These are phyloP conservation scores for Cladosporium halotolerans DNA, from an alignment of 2,329 filamentous ascomycete species.

Conservation along the genomic window DNA sequence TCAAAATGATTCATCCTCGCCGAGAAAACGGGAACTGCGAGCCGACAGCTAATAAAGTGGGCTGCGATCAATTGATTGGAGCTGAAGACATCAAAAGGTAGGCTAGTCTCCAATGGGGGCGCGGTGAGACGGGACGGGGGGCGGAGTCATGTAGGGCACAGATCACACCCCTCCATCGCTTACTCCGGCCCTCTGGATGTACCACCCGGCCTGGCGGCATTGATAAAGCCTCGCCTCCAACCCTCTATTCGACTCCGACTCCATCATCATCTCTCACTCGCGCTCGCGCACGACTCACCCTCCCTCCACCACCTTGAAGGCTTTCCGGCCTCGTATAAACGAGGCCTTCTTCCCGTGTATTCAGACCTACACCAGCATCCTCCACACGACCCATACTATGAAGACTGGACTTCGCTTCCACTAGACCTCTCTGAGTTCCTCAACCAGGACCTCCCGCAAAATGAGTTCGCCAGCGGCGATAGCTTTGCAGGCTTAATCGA, in stretches of 20 bases:
- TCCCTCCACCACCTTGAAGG: not conserved
- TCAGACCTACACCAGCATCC: slow-evolving; percentile 2
- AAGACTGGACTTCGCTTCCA: slow-evolving; percentile 10
- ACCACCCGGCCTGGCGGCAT: not conserved
- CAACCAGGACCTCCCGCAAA: slow-evolving; percentile 6
- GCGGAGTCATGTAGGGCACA: too few species aligned
- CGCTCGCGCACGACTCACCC: not conserved
- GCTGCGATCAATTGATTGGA: too few species aligned
- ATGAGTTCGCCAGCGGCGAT: slow-evolving; percentile 1
- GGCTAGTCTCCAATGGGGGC: too few species aligned
- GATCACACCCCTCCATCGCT: too few species aligned
- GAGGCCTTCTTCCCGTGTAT: slow-evolving; percentile 10
- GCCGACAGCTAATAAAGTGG: too few species aligned
- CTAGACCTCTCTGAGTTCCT: slow-evolving; percentile 12
- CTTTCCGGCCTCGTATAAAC: slow-evolving; percentile 12
- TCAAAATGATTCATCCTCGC: too few species aligned
- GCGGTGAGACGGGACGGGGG: too few species aligned
- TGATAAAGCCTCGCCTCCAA: slow-evolving; percentile 1
- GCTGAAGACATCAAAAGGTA: too few species aligned
- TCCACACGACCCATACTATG: not conserved
- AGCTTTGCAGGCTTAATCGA: not conserved
- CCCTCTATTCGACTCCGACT: too few species aligned
- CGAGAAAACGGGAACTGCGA: too few species aligned
- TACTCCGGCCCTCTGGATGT: too few species aligned
- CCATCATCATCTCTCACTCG: slow-evolving; percentile 10